Evolutionary conservation across 2,329 filamentous ascomycete species (phyloP).

Genomic region (Diplodia seriata): DNA sequence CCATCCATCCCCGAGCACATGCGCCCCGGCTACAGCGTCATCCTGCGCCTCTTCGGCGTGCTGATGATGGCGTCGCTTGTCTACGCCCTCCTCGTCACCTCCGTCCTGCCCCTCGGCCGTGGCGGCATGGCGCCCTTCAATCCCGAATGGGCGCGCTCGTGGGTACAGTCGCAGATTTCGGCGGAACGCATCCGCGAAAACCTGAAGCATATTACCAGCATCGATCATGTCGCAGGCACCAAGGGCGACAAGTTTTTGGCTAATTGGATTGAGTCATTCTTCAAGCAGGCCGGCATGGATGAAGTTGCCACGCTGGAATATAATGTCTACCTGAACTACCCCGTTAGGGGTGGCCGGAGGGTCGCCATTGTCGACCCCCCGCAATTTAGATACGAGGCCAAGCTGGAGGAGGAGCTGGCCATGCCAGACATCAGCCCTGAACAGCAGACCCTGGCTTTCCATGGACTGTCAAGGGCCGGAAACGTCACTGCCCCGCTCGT

Average conservation of each 20-base stretch:
- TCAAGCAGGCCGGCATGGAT: conserved; percentile 75
- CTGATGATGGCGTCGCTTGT: conserved; percentile 77
- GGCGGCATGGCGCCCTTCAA: conserved; percentile 76
- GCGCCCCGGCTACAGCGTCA: conserved; percentile 66
- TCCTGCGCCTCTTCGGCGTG: conserved; percentile 77
- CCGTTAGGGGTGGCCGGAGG: conserved; percentile 74
- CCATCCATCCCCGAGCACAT: conserved; percentile 57
- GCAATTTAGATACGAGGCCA: conserved; percentile 76
- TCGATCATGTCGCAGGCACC: conserved; percentile 91
- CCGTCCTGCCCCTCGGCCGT: conserved; percentile 76
- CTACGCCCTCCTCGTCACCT: conserved; percentile 85
- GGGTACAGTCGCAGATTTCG: conserved; percentile 77
- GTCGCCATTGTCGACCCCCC: conserved; percentile 79
- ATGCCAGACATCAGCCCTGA: conserved; percentile 55
- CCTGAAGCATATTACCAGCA: conserved; percentile 77
- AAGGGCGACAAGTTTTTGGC: conserved; percentile 89
- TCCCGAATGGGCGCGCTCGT: conserved; percentile 78
- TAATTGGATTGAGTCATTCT: conserved; percentile 81
- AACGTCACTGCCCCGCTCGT: conserved; percentile 86
- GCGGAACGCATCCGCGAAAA: conserved; percentile 68
- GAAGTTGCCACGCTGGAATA: conserved; percentile 74
- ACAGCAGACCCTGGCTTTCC: conserved; percentile 78
- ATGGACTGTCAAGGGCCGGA: conserved; percentile 86
- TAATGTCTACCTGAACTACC: conserved; percentile 90
- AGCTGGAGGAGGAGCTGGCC: conserved; percentile 77